Evolutionary conservation across 208 protist genomes (phyloP), one percentile per base, ranked within the genome.

Genomic region (Wallacemonas rigidus): DNA sequence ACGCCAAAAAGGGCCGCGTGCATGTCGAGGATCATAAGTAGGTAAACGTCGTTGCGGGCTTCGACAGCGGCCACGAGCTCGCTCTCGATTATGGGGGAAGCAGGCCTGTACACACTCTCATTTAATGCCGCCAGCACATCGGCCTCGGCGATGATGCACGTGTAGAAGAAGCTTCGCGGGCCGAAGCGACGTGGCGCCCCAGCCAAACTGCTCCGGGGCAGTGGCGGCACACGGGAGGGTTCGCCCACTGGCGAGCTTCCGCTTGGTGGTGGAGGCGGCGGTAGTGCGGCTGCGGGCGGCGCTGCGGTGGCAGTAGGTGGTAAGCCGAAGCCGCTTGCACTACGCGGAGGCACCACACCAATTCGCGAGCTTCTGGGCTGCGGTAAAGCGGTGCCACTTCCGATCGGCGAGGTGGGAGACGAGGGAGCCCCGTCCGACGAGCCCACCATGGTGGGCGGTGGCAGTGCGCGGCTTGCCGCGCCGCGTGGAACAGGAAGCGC

Each of bases 1-100:
- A 83, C 91, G 43, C 89, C 89, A 72, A 90, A 91, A 26, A 94
- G 54, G 8, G 79, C 71, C 9, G 76, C 47, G 15, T 69, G 82
- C 12, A 77, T 72, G 36, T 81, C 69, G 1, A 88, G 39, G 6
- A 94, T 54, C 67, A 91, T 86, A 35, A 94, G 82, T 0, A 86
- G 36, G 35, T 79, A 74, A 2, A 73, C 61, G 2, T 62, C 64
- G 11, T 57, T 41, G 47, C 62, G 77, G 26, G 79, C 81, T 50
- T 72, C 69, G 14, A 85, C 82, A 3, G 81, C 56, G 38, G 80
- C 77, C 17, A 65, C 41, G 47, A 87, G 83, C 67, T 90, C 53
- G 47, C 83, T 79, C n/a, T 78, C 69, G 26, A 80, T 63, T 41
- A 85, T 79, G 2, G 67, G 43, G 38, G 75, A 67, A 47, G 39